A percentile compares a stretch with the other conserved stretches of the same genome.
phyloP scores from a whole-genome alignment of 1,139 yeast genomes.

The Sugiyamaella paludigena region DNA sequence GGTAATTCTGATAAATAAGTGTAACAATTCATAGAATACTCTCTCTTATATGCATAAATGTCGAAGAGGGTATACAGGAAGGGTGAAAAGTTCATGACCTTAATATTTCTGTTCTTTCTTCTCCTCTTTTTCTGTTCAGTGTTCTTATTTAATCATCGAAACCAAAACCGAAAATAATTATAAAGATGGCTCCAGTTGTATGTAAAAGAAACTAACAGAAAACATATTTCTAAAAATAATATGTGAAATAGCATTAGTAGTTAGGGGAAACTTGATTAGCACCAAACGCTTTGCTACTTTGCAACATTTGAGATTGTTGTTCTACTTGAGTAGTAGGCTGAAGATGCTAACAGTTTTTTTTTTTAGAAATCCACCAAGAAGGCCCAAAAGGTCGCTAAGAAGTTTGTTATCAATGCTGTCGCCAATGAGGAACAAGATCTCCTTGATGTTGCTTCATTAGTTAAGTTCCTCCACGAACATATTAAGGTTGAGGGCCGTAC shows the following conservation, averaged over 20 bases:
- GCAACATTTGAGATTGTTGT: constrained; percentile 23
- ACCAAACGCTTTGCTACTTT: constrained; percentile 27
- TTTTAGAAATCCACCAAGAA: constrained; percentile 56
- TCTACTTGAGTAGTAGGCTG: constrained; percentile 43
- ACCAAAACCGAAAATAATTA: background rate
- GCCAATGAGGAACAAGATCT: constrained; percentile 95
- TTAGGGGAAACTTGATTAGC: constrained; percentile 16
- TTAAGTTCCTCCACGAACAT: constrained; percentile 97
- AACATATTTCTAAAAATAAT: constrained; percentile 3
- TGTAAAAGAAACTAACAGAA: constrained; percentile 42
- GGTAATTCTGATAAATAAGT: too few species aligned
- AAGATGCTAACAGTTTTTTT: constrained; percentile 38
- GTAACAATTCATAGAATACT: too few species aligned
- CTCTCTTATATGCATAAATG: too few species aligned
- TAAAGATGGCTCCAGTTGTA: constrained; percentile 84
- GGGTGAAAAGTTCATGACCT: too few species aligned
- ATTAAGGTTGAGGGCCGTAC: constrained; percentile 96
- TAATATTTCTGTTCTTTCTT: too few species aligned
- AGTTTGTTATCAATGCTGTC: constrained; percentile 93
- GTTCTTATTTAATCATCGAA: background rate
- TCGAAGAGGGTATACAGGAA: too few species aligned
- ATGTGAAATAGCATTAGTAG: constrained; percentile 15
- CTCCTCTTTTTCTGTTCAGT: background rate
- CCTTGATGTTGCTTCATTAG: constrained; percentile 96
- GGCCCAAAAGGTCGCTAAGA: constrained; percentile 53